phyloP scores from a whole-genome alignment of 2,329 filamentous ascomycete genomes.

The Venturia aucupariae region DNA sequence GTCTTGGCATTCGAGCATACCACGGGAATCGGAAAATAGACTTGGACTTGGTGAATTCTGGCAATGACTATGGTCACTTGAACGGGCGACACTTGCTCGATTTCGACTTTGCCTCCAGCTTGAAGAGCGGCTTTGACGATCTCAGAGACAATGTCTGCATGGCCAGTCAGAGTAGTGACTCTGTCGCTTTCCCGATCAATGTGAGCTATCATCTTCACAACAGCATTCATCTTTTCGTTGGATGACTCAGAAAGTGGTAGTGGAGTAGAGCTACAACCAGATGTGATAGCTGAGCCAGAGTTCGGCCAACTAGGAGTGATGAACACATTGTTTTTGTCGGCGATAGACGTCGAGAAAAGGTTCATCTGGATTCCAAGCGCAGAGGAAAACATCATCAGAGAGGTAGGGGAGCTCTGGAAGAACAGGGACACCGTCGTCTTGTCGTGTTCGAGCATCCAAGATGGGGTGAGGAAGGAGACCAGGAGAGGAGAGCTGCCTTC shows the following conservation, averaged over 20 bases:
- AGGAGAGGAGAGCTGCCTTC: constrained; percentile 2
- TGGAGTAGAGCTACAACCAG: background rate
- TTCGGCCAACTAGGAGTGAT: constrained; percentile 24
- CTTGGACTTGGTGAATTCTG: background rate
- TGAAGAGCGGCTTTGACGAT: constrained; percentile 4
- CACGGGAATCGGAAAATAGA: constrained; percentile 21
- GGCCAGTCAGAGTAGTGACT: constrained; percentile 11
- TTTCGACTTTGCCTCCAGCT: background rate
- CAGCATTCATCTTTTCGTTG: background rate
- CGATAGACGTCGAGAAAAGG: constrained; percentile 19
- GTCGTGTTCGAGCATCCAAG: background rate
- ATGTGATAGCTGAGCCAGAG: constrained; percentile 16
- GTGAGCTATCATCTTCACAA: background rate
- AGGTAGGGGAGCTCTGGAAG: background rate
- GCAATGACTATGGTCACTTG: constrained; percentile 15
- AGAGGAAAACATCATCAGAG: background rate
- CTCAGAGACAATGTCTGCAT: constrained; percentile 9
- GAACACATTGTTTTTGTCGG: constrained; percentile 19
- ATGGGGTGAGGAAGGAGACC: constrained; percentile 3
- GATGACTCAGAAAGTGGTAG: background rate
- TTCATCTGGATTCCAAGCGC: background rate
- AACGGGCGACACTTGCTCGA: constrained; percentile 15
- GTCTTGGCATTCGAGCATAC: constrained; percentile 18
- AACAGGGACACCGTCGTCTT: background rate
- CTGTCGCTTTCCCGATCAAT: background rate